These are phyloP conservation scores for Fonsecaea nubica DNA, from an alignment of 2,329 filamentous ascomycete genomes.

Conservation along the genomic window DNA sequence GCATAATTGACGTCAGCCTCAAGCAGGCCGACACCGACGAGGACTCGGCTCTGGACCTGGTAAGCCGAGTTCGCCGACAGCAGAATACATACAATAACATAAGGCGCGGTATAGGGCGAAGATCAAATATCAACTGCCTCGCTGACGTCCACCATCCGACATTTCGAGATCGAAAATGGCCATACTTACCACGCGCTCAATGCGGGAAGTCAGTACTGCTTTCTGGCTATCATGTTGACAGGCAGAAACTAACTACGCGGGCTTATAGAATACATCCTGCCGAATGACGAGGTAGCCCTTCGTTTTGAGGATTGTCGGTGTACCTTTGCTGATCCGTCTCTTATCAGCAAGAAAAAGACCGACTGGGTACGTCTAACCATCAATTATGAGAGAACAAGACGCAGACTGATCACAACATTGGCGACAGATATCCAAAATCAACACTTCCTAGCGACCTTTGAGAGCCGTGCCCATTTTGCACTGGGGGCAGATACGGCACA, in stretches of 20 bases:
- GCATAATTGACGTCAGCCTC: background rate
- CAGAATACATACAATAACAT: background rate
- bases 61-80: background rate
- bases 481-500: slow-evolving; percentile 48
- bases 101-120: background rate
- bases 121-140: background rate
- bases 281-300: background rate
- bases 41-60: background rate
- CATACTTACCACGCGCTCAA: slow-evolving; percentile 1
- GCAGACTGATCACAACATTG: background rate
- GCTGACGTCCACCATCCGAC: background rate
- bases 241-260: background rate
- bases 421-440: background rate
- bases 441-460: slow-evolving; percentile 4
- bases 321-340: background rate
- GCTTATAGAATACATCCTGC: background rate
- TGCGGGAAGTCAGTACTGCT: slow-evolving; percentile 1
- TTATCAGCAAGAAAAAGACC: background rate
- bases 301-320: background rate
- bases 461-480: slow-evolving; percentile 39
- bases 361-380: background rate
- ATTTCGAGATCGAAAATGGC: background rate
- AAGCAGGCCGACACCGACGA: background rate
- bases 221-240: background rate
- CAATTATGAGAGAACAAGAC: background rate